A percentile compares a stretch with the other conserved stretches of the same genome.
Evolutionary conservation across 1,139 yeast species (phyloP).

Genomic region (Tardiomyces digboiensis): DNA sequence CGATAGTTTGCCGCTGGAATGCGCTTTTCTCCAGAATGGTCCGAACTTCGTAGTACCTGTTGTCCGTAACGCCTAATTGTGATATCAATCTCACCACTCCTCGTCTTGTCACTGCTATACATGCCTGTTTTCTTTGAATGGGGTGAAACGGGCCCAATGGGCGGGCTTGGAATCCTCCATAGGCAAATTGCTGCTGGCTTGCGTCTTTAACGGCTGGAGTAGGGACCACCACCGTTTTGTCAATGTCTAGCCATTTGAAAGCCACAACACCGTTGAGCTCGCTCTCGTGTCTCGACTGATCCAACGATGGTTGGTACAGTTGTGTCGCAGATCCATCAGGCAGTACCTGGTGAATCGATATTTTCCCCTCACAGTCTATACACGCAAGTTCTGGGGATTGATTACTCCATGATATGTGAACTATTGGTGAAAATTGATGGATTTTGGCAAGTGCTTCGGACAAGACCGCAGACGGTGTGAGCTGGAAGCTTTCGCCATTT

Average conservation of each 20-base stretch:
- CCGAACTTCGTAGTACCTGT: conserved; percentile 21
- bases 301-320: conserved; percentile 9
- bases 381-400: conserved; percentile 33
- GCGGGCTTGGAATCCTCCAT: conserved; percentile 29
- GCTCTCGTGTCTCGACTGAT: conserved; percentile 2
- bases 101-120: conserved; percentile 53
- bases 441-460: conserved; percentile 6
- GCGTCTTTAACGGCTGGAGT: conserved; percentile 4
- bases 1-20: conserved; percentile 7
- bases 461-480: conserved; percentile 31
- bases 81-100: conserved; percentile 41
- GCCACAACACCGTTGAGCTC: conserved; percentile 34
- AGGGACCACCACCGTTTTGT: conserved; percentile 34
- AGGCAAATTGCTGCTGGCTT: conserved; percentile 7
- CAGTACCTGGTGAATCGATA: conserved; percentile 13
- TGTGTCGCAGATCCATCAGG: conserved; percentile 6
- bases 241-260: conserved; percentile 61
- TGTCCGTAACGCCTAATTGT: conserved; percentile 18
- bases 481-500: conserved; percentile 57
- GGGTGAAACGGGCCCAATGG: conserved; percentile 59
- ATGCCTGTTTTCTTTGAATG: conserved; percentile 57
- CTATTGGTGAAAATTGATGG: conserved; percentile 16
- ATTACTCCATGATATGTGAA: conserved; percentile 32
- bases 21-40: conserved; percentile 13
- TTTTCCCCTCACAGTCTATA: conserved; percentile 31